A percentile compares a stretch with the other conserved stretches of the same genome.
These are phyloP conservation scores for Diaporthe nobilis DNA, from an alignment of 2,329 filamentous ascomycete species.

Conservation along the genomic window DNA sequence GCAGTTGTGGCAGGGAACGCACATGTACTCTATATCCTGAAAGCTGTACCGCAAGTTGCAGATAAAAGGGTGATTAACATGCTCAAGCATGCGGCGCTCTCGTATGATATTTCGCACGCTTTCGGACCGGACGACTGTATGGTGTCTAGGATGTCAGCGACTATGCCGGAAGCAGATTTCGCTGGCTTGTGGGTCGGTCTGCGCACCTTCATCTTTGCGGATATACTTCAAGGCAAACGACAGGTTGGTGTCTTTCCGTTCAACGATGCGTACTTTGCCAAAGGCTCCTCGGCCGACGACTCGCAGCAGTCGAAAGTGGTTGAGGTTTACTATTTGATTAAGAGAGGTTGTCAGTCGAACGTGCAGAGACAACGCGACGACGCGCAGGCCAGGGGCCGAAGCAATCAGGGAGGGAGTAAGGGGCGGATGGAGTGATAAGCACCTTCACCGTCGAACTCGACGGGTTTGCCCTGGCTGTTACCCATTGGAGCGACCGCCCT, in stretches of 20 bases:
- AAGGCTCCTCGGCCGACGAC: conserved; percentile 98
- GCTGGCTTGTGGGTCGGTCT: neutral
- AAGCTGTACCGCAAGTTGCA: conserved; percentile 99
- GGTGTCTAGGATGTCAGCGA: conserved; percentile 39
- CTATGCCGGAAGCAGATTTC: neutral
- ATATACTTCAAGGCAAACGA: conserved; percentile 99
- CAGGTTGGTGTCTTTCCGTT: conserved; percentile 93
- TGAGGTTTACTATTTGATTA: conserved; percentile 82
- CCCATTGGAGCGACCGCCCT: conserved; percentile 73
- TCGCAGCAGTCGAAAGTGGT: conserved; percentile 94
- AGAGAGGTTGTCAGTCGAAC: conserved; percentile 39
- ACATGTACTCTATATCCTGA: conserved; percentile 99
- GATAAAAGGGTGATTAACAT: conserved; percentile 97
- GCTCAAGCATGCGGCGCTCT: conserved; percentile 97
- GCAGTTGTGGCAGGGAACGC: conserved; percentile 54
- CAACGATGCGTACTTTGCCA: conserved; percentile 98
- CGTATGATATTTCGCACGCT: conserved; percentile 98
- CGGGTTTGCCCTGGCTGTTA: conserved; percentile 94
- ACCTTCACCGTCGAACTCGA: conserved; percentile 95
- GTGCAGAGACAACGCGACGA: conserved; percentile 38
- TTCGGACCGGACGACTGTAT: conserved; percentile 91
- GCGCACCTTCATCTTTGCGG: conserved; percentile 94
- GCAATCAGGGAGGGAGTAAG: neutral
- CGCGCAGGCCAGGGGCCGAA: conserved; percentile 18
- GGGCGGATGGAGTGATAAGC: conserved; percentile 53